phyloP scores from a whole-genome alignment of 2,329 filamentous ascomycete genomes.

The Biscogniauxia sp. region DNA sequence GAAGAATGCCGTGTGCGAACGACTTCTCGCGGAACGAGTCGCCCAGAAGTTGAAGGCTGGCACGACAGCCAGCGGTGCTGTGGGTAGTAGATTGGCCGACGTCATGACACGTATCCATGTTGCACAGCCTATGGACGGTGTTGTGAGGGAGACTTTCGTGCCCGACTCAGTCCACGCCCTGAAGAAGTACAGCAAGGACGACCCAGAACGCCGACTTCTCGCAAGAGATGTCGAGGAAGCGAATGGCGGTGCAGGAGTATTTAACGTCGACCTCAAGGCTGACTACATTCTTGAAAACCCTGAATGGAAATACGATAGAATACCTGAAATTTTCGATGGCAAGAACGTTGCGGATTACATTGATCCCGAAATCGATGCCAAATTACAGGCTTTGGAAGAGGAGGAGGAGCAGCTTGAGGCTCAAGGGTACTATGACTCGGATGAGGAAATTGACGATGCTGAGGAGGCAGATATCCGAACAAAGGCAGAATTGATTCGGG shows the following conservation, averaged over 20 bases:
- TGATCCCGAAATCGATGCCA: constrained; percentile 93
- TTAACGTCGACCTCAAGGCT: constrained; percentile 86
- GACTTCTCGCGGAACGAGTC: constrained; percentile 87
- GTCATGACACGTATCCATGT: constrained; percentile 95
- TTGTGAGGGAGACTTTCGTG: constrained; percentile 77
- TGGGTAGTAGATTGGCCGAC: constrained; percentile 81
- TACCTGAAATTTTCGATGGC: constrained; percentile 90
- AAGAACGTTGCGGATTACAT: constrained; percentile 98
- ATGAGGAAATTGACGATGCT: constrained; percentile 77
- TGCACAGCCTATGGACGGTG: constrained; percentile 83
- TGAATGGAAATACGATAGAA: constrained; percentile 94
- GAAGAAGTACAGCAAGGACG: constrained; percentile 87
- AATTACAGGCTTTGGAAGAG: constrained; percentile 86
- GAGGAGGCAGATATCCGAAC: constrained; percentile 83
- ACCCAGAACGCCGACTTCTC: constrained; percentile 78
- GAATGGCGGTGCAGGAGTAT: constrained; percentile 93
- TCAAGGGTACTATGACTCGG: constrained; percentile 91
- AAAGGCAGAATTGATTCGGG: constrained; percentile 93
- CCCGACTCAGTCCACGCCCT: constrained; percentile 77
- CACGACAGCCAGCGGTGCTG: constrained; percentile 70
- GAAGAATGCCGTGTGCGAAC: constrained; percentile 92
- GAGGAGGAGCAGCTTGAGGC: constrained; percentile 77
- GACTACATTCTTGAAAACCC: constrained; percentile 84
- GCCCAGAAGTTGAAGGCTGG: constrained; percentile 95
- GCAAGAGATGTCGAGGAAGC: constrained; percentile 87